Evolutionary conservation across 192 early-diverging fungal species (phyloP).

Genomic region (Coemansia pectinata): DNA sequence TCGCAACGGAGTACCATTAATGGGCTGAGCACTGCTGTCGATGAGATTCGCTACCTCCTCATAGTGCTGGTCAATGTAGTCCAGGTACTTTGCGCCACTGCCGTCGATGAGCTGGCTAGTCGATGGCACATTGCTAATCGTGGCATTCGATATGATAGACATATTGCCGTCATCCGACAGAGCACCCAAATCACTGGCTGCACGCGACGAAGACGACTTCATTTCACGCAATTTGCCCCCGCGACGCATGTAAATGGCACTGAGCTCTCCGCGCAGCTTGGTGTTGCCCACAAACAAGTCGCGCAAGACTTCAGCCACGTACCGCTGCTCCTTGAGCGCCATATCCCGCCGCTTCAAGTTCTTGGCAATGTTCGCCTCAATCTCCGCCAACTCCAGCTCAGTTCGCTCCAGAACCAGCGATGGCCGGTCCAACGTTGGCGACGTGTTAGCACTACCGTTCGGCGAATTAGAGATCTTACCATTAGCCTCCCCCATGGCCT

Average conservation of each 20-base stretch:
- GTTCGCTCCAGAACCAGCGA: conserved; percentile 1
- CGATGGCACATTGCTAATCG: conserved; percentile 35
- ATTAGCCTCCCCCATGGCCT: not conserved
- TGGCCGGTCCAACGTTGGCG: conserved; percentile 15
- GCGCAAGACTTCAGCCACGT: conserved; percentile 28
- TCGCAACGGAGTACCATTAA: conserved; percentile 5
- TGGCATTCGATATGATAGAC: conserved; percentile 30
- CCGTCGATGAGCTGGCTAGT: conserved; percentile 44
- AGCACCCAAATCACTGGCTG: conserved; percentile 9
- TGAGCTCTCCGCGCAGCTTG: conserved; percentile 37
- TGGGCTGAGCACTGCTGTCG: conserved; percentile 20
- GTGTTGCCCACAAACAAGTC: conserved; percentile 32
- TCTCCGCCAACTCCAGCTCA: conserved; percentile 3
- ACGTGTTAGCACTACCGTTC: conserved; percentile 7
- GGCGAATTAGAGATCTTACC: not conserved
- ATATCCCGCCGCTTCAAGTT: conserved; percentile 12
- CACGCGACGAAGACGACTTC: conserved; percentile 11
- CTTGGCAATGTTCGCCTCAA: conserved; percentile 18
- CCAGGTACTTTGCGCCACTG: conserved; percentile 22
- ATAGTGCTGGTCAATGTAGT: conserved; percentile 40
- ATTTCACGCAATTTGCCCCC: conserved; percentile 36
- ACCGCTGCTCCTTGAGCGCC: conserved; percentile 38
- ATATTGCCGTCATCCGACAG: conserved; percentile 27
- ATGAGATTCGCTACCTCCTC: conserved; percentile 43
- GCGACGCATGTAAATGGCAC: conserved; percentile 26